Evolutionary conservation across 208 protist species (phyloP), one percentile per base, ranked within the genome.

Genomic region (Herpetomonas samuelpessoai): DNA sequence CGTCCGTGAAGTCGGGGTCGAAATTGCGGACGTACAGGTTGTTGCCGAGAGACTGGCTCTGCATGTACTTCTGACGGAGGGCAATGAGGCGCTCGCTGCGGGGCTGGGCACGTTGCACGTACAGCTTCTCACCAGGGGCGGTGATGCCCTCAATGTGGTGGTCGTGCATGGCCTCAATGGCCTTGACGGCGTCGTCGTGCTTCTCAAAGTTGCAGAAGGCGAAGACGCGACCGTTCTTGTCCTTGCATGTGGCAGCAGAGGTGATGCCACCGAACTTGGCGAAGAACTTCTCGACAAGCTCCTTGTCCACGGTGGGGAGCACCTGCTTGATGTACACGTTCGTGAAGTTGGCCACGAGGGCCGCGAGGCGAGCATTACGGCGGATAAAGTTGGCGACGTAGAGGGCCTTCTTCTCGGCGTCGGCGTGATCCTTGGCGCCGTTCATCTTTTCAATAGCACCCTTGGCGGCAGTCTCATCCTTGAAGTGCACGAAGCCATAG

Each of bases 21-120:
- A 99, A 94, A 83, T 99, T 98, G 76, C 98, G 98, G 48, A 99
- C 98, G 85, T 99, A 99, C 19, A 99, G 86, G 83, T 99, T 99
- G 87, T 98, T 96, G 52, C 96, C 87, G 49, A 92, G 81, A 9
- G 85, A 90, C 63, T 95, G 84, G 63, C 81, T 79, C 71, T 95
- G 88, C 81, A 95, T 92, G 69, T 95, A 95, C 75, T 89, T 91
- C 68, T 95, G 88, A 26, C 88, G 81, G 27, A 95, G 76, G 18
- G 74, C 88, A 38, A 95, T 95, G 56, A 95, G 85, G 41, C 88
- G 85, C 75, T 95, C 88, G 54, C 83, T 92, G 68, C 84, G 81
- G 19, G 85, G 85, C 65, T 95, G 88, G 19, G 88, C 88, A 41
- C 88, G 84, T 69, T 95, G 88, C 44, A 95, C 88, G 74, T 95